phyloP scores from a whole-genome alignment of 2,329 filamentous ascomycete genomes.

The Aspergillus thermomutatus region DNA sequence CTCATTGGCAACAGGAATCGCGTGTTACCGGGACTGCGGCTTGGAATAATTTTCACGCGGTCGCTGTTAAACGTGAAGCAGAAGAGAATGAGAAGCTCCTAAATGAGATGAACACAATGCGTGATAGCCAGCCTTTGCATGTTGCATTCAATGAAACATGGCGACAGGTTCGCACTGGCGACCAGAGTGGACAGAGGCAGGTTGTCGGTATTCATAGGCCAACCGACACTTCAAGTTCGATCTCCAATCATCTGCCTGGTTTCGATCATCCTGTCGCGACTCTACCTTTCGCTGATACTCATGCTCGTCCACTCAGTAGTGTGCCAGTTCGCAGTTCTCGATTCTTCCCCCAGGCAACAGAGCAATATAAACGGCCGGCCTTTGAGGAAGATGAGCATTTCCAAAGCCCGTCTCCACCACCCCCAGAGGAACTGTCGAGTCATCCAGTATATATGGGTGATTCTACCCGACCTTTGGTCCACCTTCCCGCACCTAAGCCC shows the following conservation, averaged over 20 bases:
- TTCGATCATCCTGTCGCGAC: constrained; percentile 37
- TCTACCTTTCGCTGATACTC: constrained; percentile 33
- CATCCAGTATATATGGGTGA: constrained; percentile 56
- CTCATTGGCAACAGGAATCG: constrained; percentile 29
- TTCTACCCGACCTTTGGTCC: constrained; percentile 51
- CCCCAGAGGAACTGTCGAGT: constrained; percentile 54
- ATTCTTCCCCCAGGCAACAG: constrained; percentile 45
- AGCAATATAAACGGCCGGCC: constrained; percentile 31
- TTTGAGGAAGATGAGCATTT: constrained; percentile 31
- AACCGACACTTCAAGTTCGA: constrained; percentile 22
- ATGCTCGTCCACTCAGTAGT: constrained; percentile 32
- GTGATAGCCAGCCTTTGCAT: constrained; percentile 33
- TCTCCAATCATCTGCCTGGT: constrained; percentile 31
- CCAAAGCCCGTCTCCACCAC: constrained; percentile 50
- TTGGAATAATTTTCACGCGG: constrained; percentile 45
- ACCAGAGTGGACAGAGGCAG: constrained; percentile 39
- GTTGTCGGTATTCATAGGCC: constrained; percentile 36
- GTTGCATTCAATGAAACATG: constrained; percentile 45
- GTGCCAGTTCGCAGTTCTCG: constrained; percentile 43
- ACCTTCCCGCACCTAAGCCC: constrained; percentile 60
- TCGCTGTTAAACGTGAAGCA: constrained; percentile 38
- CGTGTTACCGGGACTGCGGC: constrained; percentile 31
- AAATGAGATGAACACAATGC: constrained; percentile 37
- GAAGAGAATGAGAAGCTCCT: constrained; percentile 41
- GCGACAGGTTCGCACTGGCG: constrained; percentile 43